Evolutionary conservation across 1,139 yeast genomes (phyloP), one percentile per base, ranked within the genome.

Genomic region (Scheffersomyces titani): DNA sequence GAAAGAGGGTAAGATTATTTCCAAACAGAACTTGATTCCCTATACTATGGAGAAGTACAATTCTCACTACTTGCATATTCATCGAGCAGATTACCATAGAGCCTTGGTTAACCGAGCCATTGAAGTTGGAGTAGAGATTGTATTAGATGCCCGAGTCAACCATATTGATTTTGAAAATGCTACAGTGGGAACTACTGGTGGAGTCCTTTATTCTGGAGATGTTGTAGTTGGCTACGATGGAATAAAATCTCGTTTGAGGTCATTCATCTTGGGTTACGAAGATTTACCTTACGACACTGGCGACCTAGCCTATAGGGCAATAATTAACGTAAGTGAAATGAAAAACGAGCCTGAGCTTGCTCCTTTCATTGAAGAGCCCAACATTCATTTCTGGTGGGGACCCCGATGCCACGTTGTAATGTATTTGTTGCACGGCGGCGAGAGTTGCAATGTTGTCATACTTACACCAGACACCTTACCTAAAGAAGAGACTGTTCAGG

Each of bases 161-260:
- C 51, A 58, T 9, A 64, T 70, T 24, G 72, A 73, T 54, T 70
- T 65, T 51, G 63, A 64, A 7, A 58, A 64, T 5, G 61, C 63
- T 4, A 58, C 64, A 3, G 70, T 73, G n/a, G 61, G 63, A 16
- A 64, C 69, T 16, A 58, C 64, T 16, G 63, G 62, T 51, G 75
- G 75, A 9, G 57, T 55, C 2, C 57, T 51, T 4, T 65, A 63
- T 52, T 54, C 63, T 3, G 77, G 69, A 9, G 80, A 76, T 59
- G 63, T 76, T 44, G 64, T 76, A 16, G 62, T 76, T 50, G 80
- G 77, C 6, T 77, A 77, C 48, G 80, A 76, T 61, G 80, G 80
- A 3, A 66, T 76, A 52, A 68, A 70, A 54, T 72, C 77, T 5
- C 59, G 60, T 19, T 59, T 70, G 19, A 61, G 72, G 46, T 58